Conservation (phyloP, 805 yeast species). For the Pichia kluyveri region DNA sequence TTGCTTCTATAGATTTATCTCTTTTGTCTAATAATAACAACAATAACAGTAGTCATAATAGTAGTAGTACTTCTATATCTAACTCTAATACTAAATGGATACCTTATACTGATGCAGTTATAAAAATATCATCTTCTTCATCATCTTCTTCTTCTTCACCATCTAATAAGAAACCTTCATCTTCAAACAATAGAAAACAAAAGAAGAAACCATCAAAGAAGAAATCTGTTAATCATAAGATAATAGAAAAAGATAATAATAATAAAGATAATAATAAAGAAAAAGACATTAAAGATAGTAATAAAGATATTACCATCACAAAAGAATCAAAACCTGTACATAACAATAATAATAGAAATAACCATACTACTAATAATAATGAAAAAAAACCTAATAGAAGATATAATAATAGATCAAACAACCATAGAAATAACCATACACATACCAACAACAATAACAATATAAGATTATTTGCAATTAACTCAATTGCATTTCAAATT, state of each 20-base stretch:
- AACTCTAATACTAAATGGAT: conserved; percentile 54
- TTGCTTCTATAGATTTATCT: too few species aligned
- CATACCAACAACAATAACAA: conserved; percentile 1
- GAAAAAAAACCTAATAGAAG: not conserved
- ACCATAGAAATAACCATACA: too few species aligned
- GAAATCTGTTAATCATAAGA: not conserved
- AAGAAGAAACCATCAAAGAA: not conserved
- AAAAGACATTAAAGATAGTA: too few species aligned
- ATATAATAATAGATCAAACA: not conserved
- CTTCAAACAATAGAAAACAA: not conserved
- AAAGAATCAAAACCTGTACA: not conserved
- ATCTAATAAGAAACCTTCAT: too few species aligned
- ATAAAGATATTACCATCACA: too few species aligned
- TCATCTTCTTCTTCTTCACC: too few species aligned
- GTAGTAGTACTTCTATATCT: too few species aligned
- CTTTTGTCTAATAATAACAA: not conserved
- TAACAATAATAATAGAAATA: conserved; percentile 4
- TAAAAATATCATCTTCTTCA: conserved; percentile 31
- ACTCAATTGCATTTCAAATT: conserved; percentile 43
- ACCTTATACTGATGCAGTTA: conserved; percentile 51
- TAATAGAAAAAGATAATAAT: too few species aligned
- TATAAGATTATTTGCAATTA: conserved; percentile 10
- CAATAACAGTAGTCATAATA: not conserved
- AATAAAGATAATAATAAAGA: not conserved
- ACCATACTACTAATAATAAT: conserved; percentile 9